Base-by-base conservation (phyloP, 2,329 filamentous ascomycete species). In the Ilyonectria robusta region DNA sequence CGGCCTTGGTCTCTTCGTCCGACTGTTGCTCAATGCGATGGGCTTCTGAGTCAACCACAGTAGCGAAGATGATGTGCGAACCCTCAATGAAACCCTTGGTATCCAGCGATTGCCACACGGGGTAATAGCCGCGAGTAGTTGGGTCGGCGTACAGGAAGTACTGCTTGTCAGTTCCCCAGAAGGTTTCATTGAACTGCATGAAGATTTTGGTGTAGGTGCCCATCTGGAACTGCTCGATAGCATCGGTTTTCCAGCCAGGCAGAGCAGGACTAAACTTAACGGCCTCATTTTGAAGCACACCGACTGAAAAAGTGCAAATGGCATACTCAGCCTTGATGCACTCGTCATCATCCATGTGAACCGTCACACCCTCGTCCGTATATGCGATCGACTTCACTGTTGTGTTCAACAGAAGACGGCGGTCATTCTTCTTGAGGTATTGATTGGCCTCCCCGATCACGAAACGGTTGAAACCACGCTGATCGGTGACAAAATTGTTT, bases 131-230 rank as follows among this genome's bases (percentile, higher is more conserved):
- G 1, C 84, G 80, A 17, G 74, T 73, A 0, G 77, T 76, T 2
- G 82, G 78, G 29, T 84, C 84, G 0, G 84, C 84, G 59, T 85
- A 85, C 0, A 86, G 74, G 64, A 85, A 83, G 68, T 78, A 86
- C 66, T 86, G 77, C 1, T 77, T 81, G n/a, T 83, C 78, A 1
- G 79, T 75, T 0, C 71, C 81, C 91, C 91, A 93, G 78, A 93
- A 93, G 0, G 88, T 87, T 62, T 89, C 82, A 68, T 89, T 83
- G 78, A 93, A 93, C 68, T 92, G 91, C 66, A 91, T 81, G 79
- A 93, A 93, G 67, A 93, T 88, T 76, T 93, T 93, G 57, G 90
- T 93, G 79, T 93, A 93, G 0, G 90, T 92, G 8, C 88, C 91
- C 87, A 93, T 92, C 68, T 84, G 82, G 77, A 92, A 92, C 37